Conservation (phyloP, 192 early-diverging fungal genomes). For the Gamsiella multidivaricata region DNA sequence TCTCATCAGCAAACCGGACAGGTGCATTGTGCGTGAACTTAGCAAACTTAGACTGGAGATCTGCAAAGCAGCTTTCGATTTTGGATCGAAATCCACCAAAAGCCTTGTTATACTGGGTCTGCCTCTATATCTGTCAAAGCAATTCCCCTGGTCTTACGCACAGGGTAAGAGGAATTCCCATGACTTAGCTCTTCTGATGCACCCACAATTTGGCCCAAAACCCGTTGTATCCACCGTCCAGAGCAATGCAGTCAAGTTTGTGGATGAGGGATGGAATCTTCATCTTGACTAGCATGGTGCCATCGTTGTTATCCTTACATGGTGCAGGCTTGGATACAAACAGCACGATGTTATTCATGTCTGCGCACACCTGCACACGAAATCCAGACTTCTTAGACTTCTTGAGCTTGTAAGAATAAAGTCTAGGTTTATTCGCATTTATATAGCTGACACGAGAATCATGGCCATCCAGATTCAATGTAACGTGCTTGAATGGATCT, state of each 20-base stretch:
- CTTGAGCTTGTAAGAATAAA: neutral
- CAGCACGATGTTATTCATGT: neutral
- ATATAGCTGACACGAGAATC: neutral
- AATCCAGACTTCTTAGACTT: too few species aligned
- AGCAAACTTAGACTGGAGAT: neutral
- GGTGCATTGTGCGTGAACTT: neutral
- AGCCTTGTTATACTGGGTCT: neutral
- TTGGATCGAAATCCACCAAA: slow-evolving; percentile 3
- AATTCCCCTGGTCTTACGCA: neutral
- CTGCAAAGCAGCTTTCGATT: neutral
- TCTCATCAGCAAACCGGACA: too few species aligned
- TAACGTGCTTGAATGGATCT: slow-evolving; percentile 1
- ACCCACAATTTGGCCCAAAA: too few species aligned
- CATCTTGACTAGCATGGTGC: slow-evolving; percentile 8
- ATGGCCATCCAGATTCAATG: neutral
- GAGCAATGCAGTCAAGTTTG: neutral
- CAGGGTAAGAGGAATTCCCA: neutral
- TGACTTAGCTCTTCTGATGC: too few species aligned
- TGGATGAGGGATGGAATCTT: neutral
- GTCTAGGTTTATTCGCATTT: neutral
- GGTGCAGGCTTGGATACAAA: slow-evolving; percentile 2
- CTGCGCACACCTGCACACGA: neutral
- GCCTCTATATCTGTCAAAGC: neutral
- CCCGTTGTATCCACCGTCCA: neutral
- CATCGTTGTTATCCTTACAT: slow-evolving; percentile 1